Conservation (phyloP, 345 rosid genomes). For the Eucalyptus regnans region DNA sequence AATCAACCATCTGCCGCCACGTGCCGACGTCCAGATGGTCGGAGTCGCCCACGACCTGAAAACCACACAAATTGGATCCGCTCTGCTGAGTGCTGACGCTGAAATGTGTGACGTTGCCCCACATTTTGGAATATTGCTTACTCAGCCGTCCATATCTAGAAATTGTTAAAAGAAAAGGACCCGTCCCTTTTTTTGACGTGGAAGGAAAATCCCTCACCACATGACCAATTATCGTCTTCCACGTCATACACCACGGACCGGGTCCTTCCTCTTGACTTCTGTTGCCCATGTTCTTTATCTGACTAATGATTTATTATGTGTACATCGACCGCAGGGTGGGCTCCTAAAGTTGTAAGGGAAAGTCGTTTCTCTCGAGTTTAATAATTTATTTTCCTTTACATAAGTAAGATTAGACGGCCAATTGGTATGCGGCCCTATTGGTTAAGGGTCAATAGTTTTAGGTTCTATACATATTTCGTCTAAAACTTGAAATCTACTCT, state of each 20-base stretch:
- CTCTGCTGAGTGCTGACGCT: not conserved
- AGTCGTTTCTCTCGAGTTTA: not conserved
- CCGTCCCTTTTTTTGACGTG: not conserved
- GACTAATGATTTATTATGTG: not conserved
- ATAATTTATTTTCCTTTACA: not conserved
- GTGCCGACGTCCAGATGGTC: not conserved
- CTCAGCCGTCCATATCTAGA: not conserved
- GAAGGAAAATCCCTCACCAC: not conserved
- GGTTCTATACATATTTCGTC: too few species aligned
- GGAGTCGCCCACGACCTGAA: not conserved
- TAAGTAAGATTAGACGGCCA: not conserved
- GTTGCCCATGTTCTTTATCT: not conserved
- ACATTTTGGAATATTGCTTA: not conserved
- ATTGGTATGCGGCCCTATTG: too few species aligned
- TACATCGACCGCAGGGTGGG: not conserved
- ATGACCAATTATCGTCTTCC: not conserved
- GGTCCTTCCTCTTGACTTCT: not conserved
- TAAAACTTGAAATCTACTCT: too few species aligned
- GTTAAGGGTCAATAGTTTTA: too few species aligned
- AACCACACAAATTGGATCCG: not conserved
- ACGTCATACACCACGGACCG: not conserved
- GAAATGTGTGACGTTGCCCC: not conserved
- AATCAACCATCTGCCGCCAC: not conserved
- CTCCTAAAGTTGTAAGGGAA: not conserved
- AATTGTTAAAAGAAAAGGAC: not conserved